Evolutionary conservation across 495 filamentous ascomycete genomes (phyloP).

Genomic region (Thermothielavioides terrestris): DNA sequence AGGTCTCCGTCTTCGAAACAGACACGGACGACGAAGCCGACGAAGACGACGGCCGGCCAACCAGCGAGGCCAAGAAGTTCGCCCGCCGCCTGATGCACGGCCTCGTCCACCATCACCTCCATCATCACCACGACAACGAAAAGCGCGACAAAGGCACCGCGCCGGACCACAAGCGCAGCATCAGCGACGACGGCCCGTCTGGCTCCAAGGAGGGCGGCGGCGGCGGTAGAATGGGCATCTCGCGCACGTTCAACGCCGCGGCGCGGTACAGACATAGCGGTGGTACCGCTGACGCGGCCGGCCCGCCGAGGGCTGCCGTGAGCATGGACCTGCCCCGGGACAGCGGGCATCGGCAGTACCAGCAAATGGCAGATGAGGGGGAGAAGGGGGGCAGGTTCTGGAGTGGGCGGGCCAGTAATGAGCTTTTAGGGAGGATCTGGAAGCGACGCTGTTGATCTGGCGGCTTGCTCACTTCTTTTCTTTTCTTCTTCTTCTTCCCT

Average conservation of each 20-base stretch:
- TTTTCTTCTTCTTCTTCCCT: not conserved
- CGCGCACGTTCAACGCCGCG: not conserved
- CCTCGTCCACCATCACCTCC: not conserved
- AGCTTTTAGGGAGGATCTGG: not conserved
- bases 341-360: not conserved
- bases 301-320: not conserved
- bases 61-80: constrained; percentile 6
- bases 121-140: not conserved
- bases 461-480: too few relatives aligned
- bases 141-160: not conserved
- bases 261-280: not conserved
- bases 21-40: constrained; percentile 16
- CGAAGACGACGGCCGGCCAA: not conserved
- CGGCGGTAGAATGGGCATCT: not conserved
- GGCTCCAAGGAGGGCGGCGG: not conserved
- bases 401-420: not conserved
- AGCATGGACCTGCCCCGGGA: constrained; percentile 7
- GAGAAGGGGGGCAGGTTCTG: not conserved
- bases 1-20: constrained; percentile 20
- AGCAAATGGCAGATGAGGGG: not conserved
- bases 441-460: not conserved
- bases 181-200: constrained; percentile 9
- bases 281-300: not conserved
- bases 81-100: constrained; percentile 16
- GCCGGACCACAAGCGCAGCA: constrained; percentile 10